These are phyloP conservation scores for Paragyromitra xinjiangensis DNA, from an alignment of 495 filamentous ascomycete species.

Conservation along the genomic window DNA sequence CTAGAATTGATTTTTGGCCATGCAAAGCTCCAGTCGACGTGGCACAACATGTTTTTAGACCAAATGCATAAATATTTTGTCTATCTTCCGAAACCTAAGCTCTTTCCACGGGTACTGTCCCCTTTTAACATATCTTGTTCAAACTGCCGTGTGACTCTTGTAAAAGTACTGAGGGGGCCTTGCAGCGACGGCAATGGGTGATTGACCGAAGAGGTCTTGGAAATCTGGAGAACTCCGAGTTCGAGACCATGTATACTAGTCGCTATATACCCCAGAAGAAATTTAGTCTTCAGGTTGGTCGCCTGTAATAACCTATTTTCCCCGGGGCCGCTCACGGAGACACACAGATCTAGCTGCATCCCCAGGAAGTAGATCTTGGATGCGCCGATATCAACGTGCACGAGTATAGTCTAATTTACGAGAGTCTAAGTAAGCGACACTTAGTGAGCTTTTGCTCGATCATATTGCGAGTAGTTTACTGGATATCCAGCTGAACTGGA, in stretches of 20 bases:
- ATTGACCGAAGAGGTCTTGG: background rate
- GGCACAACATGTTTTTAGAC: conserved; percentile 6
- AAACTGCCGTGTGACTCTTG: conserved; percentile 12
- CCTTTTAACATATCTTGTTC: background rate
- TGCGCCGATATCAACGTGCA: background rate
- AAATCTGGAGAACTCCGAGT: background rate
- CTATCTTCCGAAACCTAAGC: conserved; percentile 15
- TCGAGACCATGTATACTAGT: conserved; percentile 4
- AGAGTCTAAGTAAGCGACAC: conserved; percentile 1
- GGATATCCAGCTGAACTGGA: background rate
- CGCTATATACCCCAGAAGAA: conserved; percentile 4
- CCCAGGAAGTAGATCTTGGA: background rate
- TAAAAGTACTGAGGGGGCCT: background rate
- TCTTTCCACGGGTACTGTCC: background rate
- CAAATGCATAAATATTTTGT: background rate
- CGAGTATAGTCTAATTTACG: background rate
- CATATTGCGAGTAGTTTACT: background rate
- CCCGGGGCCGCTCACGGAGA: background rate
- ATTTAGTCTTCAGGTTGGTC: background rate
- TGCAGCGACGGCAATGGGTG: background rate
- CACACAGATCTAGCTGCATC: conserved; percentile 2
- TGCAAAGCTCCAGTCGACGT: conserved; percentile 9
- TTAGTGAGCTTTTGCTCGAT: background rate
- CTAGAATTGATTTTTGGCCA: background rate
- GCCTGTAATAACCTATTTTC: conserved; percentile 12